These are phyloP conservation scores for Mortierella sp. DNA, from an alignment of 371 early-diverging fungal genomes.

Conservation along the genomic window DNA sequence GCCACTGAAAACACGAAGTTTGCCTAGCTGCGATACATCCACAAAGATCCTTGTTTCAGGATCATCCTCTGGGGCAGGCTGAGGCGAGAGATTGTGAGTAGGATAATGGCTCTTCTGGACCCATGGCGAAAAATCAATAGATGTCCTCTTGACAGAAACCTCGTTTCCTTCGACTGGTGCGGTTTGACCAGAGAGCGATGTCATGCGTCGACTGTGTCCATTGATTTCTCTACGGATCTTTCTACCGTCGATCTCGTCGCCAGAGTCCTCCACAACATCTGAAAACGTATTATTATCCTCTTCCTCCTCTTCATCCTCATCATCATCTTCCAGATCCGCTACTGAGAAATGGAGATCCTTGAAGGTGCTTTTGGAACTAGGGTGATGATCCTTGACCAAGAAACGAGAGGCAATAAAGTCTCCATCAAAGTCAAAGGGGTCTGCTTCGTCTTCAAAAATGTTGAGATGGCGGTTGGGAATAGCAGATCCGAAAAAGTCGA, in stretches of 20 bases:
- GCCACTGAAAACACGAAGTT: conserved; percentile 79
- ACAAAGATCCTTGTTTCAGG: conserved; percentile 69
- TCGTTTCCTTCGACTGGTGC: conserved; percentile 19
- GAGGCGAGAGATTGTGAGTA: conserved; percentile 64
- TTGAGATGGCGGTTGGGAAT: conserved; percentile 24
- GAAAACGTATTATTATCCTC: conserved; percentile 52
- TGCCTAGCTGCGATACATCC: conserved; percentile 70
- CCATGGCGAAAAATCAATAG: conserved; percentile 56
- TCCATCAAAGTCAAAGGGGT: conserved; percentile 42
- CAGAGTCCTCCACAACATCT: conserved; percentile 51
- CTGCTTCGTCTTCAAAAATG: conserved; percentile 33
- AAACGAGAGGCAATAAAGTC: conserved; percentile 53
- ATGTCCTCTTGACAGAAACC: conserved; percentile 23
- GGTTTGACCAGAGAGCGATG: conserved; percentile 35
- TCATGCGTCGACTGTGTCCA: conserved; percentile 32
- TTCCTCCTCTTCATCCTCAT: conserved; percentile 47
- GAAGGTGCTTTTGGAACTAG: conserved; percentile 28
- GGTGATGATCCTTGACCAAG: conserved; percentile 36
- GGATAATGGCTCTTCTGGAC: conserved; percentile 64
- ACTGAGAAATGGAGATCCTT: conserved; percentile 51
- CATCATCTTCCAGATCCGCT: conserved; percentile 50
- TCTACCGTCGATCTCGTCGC: conserved; percentile 54
- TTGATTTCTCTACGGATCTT: conserved; percentile 49
- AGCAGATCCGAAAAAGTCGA: conserved; percentile 25
- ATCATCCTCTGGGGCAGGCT: conserved; percentile 66